phyloP scores from a whole-genome alignment of 208 protist species.

The Acanthamoeba sp. region DNA sequence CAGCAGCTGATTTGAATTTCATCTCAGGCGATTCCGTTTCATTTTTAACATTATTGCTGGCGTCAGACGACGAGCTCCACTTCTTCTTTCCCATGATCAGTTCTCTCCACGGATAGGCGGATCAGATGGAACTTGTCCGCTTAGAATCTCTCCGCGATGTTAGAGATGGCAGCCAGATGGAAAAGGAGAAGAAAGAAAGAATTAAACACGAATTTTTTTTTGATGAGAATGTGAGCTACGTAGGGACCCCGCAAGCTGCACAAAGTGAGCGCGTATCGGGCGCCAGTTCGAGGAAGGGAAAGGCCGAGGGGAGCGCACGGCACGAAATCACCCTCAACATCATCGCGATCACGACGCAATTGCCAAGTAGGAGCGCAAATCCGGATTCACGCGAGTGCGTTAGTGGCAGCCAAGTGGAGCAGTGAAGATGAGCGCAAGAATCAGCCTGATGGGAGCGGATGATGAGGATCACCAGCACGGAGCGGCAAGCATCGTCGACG shows the following conservation, averaged over 20 bases:
- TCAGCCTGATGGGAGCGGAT: background rate
- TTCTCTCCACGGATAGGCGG: too few species aligned
- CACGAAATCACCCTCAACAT: too few species aligned
- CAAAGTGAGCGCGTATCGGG: background rate
- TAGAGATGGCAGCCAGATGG: too few species aligned
- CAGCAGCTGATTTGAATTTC: background rate
- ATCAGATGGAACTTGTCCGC: too few species aligned
- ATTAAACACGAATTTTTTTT: too few species aligned
- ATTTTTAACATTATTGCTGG: background rate
- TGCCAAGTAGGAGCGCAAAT: background rate
- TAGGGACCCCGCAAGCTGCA: background rate
- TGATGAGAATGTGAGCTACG: background rate
- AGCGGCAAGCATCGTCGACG: background rate
- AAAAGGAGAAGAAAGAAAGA: too few species aligned
- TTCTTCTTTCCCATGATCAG: background rate
- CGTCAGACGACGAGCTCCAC: background rate
- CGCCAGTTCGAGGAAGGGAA: background rate
- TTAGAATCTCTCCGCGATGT: too few species aligned
- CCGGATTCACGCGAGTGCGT: background rate
- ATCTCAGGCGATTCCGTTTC: background rate
- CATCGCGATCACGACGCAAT: background rate
- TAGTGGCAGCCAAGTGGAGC: too few species aligned
- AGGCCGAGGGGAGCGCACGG: background rate
- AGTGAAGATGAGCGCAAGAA: background rate
- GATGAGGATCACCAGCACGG: slow-evolving; percentile 2